Conservation (phyloP, 108 stramenopile species). For the Cyclotella choctawhatcheeana region DNA sequence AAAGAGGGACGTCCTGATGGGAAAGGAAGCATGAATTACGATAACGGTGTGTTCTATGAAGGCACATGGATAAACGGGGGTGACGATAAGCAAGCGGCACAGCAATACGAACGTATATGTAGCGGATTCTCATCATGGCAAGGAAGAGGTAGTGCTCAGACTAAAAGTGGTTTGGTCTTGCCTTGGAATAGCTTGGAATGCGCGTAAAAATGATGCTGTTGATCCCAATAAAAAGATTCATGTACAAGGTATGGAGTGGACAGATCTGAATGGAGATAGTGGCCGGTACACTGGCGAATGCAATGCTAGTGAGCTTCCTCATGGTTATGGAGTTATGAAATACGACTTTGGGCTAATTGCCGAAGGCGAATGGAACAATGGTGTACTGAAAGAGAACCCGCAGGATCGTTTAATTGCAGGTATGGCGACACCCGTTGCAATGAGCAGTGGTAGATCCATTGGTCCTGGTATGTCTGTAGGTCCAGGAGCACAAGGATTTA, state of each 20-base stretch:
- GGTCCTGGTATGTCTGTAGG: constrained; percentile 23
- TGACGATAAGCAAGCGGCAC: constrained; percentile 19
- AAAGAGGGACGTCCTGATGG: constrained; percentile 21
- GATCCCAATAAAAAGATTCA: constrained; percentile 6
- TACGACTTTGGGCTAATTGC: constrained; percentile 30
- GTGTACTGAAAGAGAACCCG: constrained; percentile 20
- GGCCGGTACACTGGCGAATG: constrained; percentile 22
- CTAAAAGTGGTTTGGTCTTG: constrained; percentile 13
- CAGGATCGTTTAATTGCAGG: constrained; percentile 6
- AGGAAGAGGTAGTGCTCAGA: constrained; percentile 1
- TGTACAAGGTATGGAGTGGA: constrained; percentile 26
- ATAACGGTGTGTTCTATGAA: constrained; percentile 24
- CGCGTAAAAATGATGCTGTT: constrained; percentile 16
- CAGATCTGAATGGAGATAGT: constrained; percentile 19
- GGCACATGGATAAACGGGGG: constrained; percentile 19
- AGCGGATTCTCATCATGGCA: constrained; percentile 24
- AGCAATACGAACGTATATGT: constrained; percentile 11
- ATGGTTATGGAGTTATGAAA: constrained; percentile 22
- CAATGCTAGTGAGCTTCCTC: constrained; percentile 1
- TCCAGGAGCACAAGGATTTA: constrained; percentile 9
- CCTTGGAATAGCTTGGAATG: constrained; percentile 28
- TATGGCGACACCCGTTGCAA: neutral
- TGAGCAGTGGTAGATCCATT: constrained; percentile 11
- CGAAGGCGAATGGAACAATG: constrained; percentile 29
- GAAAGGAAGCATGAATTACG: constrained; percentile 23